Percentiles rank a stretch among this genome's conserved stretches.
Conservation (phyloP, 352 stramenopile genomes). For the Phytopythium cucurbitacearum region DNA sequence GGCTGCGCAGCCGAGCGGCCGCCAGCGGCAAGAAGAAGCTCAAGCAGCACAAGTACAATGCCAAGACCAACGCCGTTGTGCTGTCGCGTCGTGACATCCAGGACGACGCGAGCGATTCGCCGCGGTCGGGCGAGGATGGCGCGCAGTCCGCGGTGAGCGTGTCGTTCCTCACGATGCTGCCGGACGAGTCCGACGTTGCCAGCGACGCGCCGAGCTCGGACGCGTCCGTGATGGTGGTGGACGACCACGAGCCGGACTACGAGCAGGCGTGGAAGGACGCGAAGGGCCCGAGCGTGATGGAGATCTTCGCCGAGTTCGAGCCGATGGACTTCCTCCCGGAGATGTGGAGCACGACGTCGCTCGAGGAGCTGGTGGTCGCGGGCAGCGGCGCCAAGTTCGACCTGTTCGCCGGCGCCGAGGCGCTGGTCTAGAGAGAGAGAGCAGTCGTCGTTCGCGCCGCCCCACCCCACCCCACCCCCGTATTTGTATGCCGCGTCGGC, state of each 20-base stretch:
- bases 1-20: constrained; percentile 30
- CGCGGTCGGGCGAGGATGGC: constrained; percentile 26
- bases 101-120: constrained; percentile 18
- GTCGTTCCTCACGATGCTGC: constrained; percentile 17
- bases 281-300: constrained; percentile 23
- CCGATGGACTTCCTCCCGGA: constrained; percentile 24
- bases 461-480: no score
- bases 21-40: constrained; percentile 19
- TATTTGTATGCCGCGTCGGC: no score
- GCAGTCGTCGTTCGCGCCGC: no score
- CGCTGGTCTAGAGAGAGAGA: no score
- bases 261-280: constrained; percentile 14
- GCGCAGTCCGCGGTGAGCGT: constrained; percentile 13
- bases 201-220: background rate
- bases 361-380: constrained; percentile 26
- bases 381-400: constrained; percentile 24
- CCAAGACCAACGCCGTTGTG: constrained; percentile 1
- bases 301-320: constrained; percentile 49
- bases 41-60: constrained; percentile 5
- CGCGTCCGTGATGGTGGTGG: background rate
- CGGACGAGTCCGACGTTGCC: constrained; percentile 3
- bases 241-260: constrained; percentile 9
- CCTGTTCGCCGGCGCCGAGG: constrained; percentile 17
- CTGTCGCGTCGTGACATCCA: constrained; percentile 4
- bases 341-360: constrained; percentile 52